These are phyloP conservation scores for Ampelomyces quisqualis DNA, from an alignment of 2,329 filamentous ascomycete species.

Conservation along the genomic window DNA sequence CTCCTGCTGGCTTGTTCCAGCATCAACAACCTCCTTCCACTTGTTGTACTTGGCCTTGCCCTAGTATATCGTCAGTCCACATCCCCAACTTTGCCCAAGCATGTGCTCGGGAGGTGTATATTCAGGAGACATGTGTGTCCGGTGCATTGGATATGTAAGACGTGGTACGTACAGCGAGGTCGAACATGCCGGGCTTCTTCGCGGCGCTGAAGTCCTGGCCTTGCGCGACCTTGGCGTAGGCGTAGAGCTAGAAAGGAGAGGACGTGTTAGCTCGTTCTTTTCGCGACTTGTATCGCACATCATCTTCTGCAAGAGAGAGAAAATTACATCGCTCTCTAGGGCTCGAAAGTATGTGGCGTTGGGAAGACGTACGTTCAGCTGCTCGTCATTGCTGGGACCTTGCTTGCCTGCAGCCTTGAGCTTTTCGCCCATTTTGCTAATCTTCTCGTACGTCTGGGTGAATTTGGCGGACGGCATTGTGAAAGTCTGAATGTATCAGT, in stretches of 20 bases:
- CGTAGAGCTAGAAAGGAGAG: conserved; percentile 50
- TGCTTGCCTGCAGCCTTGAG: conserved; percentile 29
- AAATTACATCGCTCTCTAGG: too few relatives aligned
- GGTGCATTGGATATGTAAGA: neutral
- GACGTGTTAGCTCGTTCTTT: conserved; percentile 3
- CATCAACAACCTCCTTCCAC: conserved; percentile 71
- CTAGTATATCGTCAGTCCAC: conserved; percentile 48
- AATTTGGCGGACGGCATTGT: conserved; percentile 36
- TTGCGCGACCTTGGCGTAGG: conserved; percentile 48
- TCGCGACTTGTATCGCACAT: too few relatives aligned
- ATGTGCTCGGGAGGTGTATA: too few relatives aligned
- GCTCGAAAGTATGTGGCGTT: too few relatives aligned
- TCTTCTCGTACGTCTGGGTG: conserved; percentile 35
- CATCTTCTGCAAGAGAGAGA: too few relatives aligned
- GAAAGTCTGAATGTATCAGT: conserved; percentile 2
- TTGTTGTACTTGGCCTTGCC: conserved; percentile 77
- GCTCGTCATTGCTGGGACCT: conserved; percentile 36
- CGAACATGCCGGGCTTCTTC: conserved; percentile 65
- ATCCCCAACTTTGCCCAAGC: neutral
- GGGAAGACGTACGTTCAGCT: conserved; percentile 57
- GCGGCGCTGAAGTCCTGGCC: conserved; percentile 44
- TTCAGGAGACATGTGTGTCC: neutral
- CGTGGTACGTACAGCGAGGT: conserved; percentile 61
- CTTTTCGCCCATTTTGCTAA: conserved; percentile 35
- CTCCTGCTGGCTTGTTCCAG: conserved; percentile 60